Conservation (phyloP, 495 filamentous ascomycete species). For the Neurospora sp. region DNA sequence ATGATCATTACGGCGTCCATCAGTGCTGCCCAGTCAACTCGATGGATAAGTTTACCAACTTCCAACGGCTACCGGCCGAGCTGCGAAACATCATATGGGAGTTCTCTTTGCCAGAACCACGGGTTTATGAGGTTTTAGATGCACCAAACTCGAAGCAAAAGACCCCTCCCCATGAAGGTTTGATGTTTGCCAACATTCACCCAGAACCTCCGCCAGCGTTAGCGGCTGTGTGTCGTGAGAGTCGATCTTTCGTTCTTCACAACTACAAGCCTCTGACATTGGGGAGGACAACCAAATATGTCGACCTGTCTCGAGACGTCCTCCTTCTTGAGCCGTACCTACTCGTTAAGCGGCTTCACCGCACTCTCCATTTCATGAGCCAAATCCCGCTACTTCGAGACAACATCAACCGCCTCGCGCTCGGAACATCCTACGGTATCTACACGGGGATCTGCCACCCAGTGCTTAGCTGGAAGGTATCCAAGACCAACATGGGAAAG, state of each 20-base stretch:
- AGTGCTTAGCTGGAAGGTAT: constrained; percentile 35
- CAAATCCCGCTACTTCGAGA: constrained; percentile 37
- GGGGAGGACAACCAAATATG: constrained; percentile 35
- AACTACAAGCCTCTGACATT: constrained; percentile 38
- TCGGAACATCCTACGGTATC: constrained; percentile 39
- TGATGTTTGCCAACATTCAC: constrained; percentile 41
- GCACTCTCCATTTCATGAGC: constrained; percentile 37
- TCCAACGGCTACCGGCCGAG: constrained; percentile 26
- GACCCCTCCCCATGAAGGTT: constrained; percentile 28
- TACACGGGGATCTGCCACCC: constrained; percentile 38
- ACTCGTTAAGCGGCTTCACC: constrained; percentile 37
- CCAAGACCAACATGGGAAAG: constrained; percentile 38
- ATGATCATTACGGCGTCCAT: constrained; percentile 14
- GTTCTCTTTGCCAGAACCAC: constrained; percentile 34
- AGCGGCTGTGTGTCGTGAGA: constrained; percentile 37
- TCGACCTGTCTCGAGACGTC: constrained; percentile 37
- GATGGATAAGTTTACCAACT: constrained; percentile 17
- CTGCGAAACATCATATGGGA: constrained; percentile 35
- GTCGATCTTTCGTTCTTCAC: constrained; percentile 37
- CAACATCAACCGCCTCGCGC: constrained; percentile 31
- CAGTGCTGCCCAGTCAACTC: constrained; percentile 13
- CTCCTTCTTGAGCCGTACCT: constrained; percentile 41
- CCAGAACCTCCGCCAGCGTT: constrained; percentile 37
- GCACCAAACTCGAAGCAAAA: constrained; percentile 32
- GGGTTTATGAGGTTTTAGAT: constrained; percentile 40